Percentiles rank a stretch among this genome's conserved stretches.
Evolutionary conservation across 208 protist genomes (phyloP).

Genomic region (Histomonas meleagridis): DNA sequence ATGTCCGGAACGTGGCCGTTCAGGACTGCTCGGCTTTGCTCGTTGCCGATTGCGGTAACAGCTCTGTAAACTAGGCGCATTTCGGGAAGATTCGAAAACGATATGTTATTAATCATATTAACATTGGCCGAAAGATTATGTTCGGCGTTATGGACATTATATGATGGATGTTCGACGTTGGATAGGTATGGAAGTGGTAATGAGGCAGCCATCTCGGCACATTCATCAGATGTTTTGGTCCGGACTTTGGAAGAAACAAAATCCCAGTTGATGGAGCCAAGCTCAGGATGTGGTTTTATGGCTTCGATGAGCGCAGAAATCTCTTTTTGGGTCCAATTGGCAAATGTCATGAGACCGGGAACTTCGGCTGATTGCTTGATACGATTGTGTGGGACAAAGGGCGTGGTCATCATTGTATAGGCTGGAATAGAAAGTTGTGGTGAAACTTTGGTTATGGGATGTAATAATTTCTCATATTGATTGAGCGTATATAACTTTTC

Average conservation of each 20-base stretch:
- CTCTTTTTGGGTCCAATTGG: not conserved
- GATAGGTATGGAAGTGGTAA: not conserved
- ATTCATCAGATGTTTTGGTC: constrained; percentile 21
- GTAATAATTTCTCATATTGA: not conserved
- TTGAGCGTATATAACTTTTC: not conserved
- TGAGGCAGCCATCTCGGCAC: not conserved
- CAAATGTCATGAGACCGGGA: not conserved
- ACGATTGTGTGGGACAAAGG: not conserved
- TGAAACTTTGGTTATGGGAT: not conserved
- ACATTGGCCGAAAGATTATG: not conserved
- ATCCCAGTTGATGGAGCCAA: not conserved
- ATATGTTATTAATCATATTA: not conserved
- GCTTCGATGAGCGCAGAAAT: not conserved
- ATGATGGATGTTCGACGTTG: too few relatives aligned
- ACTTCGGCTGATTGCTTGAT: not conserved
- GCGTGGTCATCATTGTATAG: not conserved
- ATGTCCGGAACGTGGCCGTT: not conserved
- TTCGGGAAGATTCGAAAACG: not conserved
- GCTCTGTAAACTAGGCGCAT: not conserved
- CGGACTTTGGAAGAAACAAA: not conserved
- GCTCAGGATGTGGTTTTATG: not conserved
- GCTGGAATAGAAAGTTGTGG: not conserved
- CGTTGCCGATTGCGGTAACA: not conserved
- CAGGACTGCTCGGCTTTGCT: not conserved
- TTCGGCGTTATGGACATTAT: too few relatives aligned